A percentile compares a stretch with the other conserved stretches of the same genome.
phyloP scores from a whole-genome alignment of 2,329 filamentous ascomycete genomes.

The Ophiostoma quercus region DNA sequence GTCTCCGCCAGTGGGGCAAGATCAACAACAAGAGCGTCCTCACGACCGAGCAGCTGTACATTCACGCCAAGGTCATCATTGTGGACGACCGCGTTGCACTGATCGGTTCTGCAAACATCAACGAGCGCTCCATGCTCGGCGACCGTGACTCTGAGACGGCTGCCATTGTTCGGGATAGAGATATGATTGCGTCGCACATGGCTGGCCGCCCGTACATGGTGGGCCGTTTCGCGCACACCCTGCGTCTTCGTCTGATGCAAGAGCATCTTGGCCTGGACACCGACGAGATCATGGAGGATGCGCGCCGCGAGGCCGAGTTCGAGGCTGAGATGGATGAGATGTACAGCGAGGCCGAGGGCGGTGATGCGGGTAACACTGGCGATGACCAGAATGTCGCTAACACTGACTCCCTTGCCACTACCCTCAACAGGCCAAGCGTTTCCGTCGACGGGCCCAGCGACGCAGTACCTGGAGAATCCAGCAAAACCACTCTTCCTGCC shows the following conservation, averaged over 20 bases:
- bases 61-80: slow-evolving; percentile 94
- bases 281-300: slow-evolving; percentile 79
- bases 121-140: slow-evolving; percentile 92
- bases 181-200: slow-evolving; percentile 91
- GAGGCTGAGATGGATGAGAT: slow-evolving; percentile 58
- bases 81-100: slow-evolving; percentile 90
- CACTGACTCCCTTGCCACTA: neutral
- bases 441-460: neutral
- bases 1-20: slow-evolving; percentile 83
- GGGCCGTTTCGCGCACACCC: slow-evolving; percentile 84
- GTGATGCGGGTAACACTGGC: slow-evolving; percentile 30
- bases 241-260: slow-evolving; percentile 89
- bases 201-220: slow-evolving; percentile 83
- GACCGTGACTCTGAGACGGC: slow-evolving; percentile 88
- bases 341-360: slow-evolving; percentile 42
- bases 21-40: slow-evolving; percentile 77
- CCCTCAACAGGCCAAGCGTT: neutral
- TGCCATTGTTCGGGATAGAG: slow-evolving; percentile 82
- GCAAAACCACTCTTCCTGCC: neutral
- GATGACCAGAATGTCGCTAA: slow-evolving; percentile 4
- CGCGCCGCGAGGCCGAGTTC: slow-evolving; percentile 54
- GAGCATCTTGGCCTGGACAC: slow-evolving; percentile 96
- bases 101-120: slow-evolving; percentile 97
- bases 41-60: slow-evolving; percentile 94
- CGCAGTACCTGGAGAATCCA: neutral